phyloP scores from a whole-genome alignment of 148 eudicot species.

The Rhododendron mucronatum region DNA sequence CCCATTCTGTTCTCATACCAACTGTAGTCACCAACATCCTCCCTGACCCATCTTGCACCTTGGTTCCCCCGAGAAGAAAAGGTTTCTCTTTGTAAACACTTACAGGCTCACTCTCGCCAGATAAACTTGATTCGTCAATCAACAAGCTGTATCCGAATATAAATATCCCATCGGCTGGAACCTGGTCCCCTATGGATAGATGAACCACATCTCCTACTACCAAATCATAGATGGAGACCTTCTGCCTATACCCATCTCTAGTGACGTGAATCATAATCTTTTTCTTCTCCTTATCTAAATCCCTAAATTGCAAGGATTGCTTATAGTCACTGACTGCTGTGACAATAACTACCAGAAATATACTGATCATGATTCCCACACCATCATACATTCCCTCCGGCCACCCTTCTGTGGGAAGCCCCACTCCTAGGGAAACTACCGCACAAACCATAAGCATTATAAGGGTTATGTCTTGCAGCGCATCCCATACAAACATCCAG shows the following conservation, averaged over 20 bases:
- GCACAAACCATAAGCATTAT: conserved; percentile 20
- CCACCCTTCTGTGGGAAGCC: conserved; percentile 26
- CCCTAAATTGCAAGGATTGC: conserved; percentile 24
- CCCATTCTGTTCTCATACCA: conserved; percentile 31
- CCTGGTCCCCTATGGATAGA: conserved; percentile 20
- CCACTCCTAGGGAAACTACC: conserved; percentile 19
- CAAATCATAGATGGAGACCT: conserved; percentile 18
- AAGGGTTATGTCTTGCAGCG: conserved; percentile 7
- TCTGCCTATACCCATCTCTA: conserved; percentile 18
- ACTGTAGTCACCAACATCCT: conserved; percentile 26
- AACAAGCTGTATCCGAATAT: conserved; percentile 17
- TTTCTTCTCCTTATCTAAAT: conserved; percentile 26
- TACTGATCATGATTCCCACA: conserved; percentile 18
- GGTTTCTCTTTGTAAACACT: conserved; percentile 12
- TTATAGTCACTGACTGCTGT: conserved; percentile 23
- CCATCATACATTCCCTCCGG: conserved; percentile 24
- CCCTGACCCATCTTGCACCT: conserved; percentile 25
- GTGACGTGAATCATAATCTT: conserved; percentile 25
- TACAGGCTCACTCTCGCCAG: conserved; percentile 26
- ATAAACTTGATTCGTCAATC: conserved; percentile 25
- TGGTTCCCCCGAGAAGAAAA: conserved; percentile 20
- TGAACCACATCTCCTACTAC: conserved; percentile 26
- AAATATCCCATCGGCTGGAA: conserved; percentile 19
- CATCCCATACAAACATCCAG: conserved; percentile 13
- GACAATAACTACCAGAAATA: conserved; percentile 22